Evolutionary conservation across 345 rosid species (phyloP), one percentile per base, ranked within the genome.

Genomic region (Camelina neglecta): DNA sequence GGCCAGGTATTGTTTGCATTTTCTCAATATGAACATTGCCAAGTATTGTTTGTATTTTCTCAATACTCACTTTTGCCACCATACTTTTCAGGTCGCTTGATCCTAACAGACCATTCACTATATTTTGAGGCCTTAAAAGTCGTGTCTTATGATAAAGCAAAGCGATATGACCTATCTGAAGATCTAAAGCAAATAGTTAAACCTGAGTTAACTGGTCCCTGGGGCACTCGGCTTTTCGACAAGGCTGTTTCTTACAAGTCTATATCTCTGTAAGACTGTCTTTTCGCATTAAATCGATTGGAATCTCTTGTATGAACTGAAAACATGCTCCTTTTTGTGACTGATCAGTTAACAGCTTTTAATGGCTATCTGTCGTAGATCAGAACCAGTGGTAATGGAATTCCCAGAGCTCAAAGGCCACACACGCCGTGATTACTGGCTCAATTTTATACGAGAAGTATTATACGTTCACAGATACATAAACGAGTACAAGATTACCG

Each of bases 211-310:
- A 86, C 97, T 60, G 99, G 99, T 72, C 98, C 99, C 51, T 96
- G 97, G 99, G 99, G 99, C 54, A 88, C 98, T 63, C 88, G 98
- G 54, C 86, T 96, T 77, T 96, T 93, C 73, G 98, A 96, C 85
- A 96, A 93, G 85, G 99, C 97, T 7, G 90, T 96, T 63, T 82
- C 76, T 11, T 96, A 93, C 77, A 93, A 87, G 75, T 92, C 97
- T 79, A 79, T 84, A 78, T 89, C 92, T 76, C 77, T 96, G 99
- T 95, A 88, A 86, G 97, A 68, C 86, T 58, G 20, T 45, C 44
- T 23, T 45, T 72, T 20, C 55, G 42, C 71, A 11, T 45, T 16
- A 23, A 65, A 35, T 33, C 5, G 41, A 65, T 65, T 12, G 18
- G 7, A 21, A 36, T 12, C 45, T 62, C 54, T 44, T 58, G 58